Percentiles rank a stretch among this genome's conserved stretches.
phyloP scores from a whole-genome alignment of 2,329 filamentous ascomycete species.

The Hawksworthiomyces lignivorus region DNA sequence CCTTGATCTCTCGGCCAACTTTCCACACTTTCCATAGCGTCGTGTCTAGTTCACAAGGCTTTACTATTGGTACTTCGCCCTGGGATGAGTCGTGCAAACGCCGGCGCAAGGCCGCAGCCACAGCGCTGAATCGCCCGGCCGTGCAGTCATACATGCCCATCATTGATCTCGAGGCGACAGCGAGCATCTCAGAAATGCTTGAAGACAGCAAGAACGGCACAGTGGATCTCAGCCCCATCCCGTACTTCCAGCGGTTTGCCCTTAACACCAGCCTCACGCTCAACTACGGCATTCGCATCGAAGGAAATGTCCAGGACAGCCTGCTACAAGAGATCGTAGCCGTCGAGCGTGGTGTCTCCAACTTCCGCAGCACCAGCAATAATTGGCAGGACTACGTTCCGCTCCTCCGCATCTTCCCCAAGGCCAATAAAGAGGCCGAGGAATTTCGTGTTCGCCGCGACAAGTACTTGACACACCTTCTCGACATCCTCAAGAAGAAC shows the following conservation, averaged over 20 bases:
- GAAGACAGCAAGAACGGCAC: too few relatives aligned
- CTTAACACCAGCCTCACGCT: slow-evolving; percentile 69
- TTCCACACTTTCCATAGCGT: slow-evolving; percentile 76
- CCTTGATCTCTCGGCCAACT: slow-evolving; percentile 67
- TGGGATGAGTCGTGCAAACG: slow-evolving; percentile 76
- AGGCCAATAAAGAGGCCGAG: slow-evolving; percentile 49
- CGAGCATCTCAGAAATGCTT: too few relatives aligned
- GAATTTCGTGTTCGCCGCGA: slow-evolving; percentile 31
- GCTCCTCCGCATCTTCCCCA: slow-evolving; percentile 54
- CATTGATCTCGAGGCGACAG: too few relatives aligned
- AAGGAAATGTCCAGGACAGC: slow-evolving; percentile 25
- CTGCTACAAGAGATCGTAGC: slow-evolving; percentile 65
- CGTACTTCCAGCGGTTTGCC: too few relatives aligned
- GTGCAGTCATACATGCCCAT: slow-evolving; percentile 68
- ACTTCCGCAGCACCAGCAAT: slow-evolving; percentile 57
- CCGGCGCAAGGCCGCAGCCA: slow-evolving; percentile 68
- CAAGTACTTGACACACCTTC: slow-evolving; percentile 52
- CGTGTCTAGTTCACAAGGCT: slow-evolving; percentile 66
- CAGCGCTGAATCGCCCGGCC: slow-evolving; percentile 62
- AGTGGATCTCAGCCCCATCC: too few relatives aligned
- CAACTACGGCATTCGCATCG: slow-evolving; percentile 62
- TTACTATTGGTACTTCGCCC: slow-evolving; percentile 75
- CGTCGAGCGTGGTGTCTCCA: slow-evolving; percentile 67
- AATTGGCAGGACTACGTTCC: slow-evolving; percentile 60
- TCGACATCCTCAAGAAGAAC: slow-evolving; percentile 36